phyloP scores from a whole-genome alignment of 306 rosid genomes.

The Vicia faba region DNA sequence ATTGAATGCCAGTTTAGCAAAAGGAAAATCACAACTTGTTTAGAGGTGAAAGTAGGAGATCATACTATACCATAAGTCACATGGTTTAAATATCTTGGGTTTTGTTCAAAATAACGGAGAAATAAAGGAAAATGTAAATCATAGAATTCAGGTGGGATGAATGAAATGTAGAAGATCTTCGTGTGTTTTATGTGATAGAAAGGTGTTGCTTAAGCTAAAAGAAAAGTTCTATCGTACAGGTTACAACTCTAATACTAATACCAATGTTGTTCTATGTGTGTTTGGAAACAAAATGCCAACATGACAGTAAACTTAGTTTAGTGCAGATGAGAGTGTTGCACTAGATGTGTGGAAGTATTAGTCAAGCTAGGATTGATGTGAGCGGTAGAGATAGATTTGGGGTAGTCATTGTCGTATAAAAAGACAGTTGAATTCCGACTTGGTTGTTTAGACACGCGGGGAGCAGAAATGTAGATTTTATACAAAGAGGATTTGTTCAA shows the following conservation, averaged over 20 bases:
- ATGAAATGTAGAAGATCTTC: neutral
- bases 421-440: neutral
- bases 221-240: neutral
- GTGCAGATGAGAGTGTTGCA: neutral
- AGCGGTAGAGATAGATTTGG: neutral
- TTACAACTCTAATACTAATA: neutral
- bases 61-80: neutral
- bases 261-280: neutral
- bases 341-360: neutral
- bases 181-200: neutral
- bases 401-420: neutral
- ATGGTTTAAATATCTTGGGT: neutral
- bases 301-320: neutral
- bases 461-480: neutral
- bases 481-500: neutral
- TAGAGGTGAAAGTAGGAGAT: slow-evolving; percentile 5
- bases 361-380: neutral
- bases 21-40: neutral
- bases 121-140: neutral
- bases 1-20: neutral
- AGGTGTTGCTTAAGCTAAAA: neutral
- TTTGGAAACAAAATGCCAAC: neutral
- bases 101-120: neutral
- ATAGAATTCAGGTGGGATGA: neutral
- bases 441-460: neutral